Conservation (phyloP, 2,329 filamentous ascomycete genomes). For the Trichoderma sp. region DNA sequence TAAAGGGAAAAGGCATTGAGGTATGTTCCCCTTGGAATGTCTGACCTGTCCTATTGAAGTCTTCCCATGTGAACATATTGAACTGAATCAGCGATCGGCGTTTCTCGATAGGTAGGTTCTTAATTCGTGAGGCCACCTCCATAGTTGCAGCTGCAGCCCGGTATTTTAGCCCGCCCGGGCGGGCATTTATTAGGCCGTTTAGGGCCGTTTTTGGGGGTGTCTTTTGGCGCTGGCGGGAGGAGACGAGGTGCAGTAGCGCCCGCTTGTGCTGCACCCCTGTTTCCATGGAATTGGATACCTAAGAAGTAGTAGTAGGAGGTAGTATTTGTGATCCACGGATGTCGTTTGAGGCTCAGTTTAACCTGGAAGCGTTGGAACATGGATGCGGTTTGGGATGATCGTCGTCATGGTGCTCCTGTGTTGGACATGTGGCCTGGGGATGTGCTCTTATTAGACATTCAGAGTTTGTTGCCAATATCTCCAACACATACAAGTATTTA, state of each 20-base stretch:
- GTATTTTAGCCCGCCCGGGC: background rate
- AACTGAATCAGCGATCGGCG: background rate
- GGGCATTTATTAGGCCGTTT: background rate
- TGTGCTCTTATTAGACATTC: too few species aligned
- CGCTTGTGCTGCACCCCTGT: background rate
- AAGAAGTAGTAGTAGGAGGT: background rate
- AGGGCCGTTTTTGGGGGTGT: background rate
- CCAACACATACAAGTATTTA: too few species aligned
- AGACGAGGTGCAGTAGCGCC: constrained; percentile 10
- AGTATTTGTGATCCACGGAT: too few species aligned
- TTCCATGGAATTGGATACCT: background rate
- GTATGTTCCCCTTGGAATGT: background rate
- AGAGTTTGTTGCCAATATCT: too few species aligned
- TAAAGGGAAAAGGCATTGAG: background rate
- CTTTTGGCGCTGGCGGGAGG: constrained; percentile 2
- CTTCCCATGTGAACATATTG: background rate
- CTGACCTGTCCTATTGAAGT: background rate
- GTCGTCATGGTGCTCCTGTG: background rate
- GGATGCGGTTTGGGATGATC: background rate
- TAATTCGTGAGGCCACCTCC: too few species aligned
- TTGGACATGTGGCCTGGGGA: background rate
- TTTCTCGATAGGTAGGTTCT: background rate
- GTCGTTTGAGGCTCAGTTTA: background rate
- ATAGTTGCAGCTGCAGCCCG: background rate
- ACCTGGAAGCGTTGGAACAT: background rate